Conservation (phyloP, 495 filamentous ascomycete species). For the Beverwykella pulmonaria region DNA sequence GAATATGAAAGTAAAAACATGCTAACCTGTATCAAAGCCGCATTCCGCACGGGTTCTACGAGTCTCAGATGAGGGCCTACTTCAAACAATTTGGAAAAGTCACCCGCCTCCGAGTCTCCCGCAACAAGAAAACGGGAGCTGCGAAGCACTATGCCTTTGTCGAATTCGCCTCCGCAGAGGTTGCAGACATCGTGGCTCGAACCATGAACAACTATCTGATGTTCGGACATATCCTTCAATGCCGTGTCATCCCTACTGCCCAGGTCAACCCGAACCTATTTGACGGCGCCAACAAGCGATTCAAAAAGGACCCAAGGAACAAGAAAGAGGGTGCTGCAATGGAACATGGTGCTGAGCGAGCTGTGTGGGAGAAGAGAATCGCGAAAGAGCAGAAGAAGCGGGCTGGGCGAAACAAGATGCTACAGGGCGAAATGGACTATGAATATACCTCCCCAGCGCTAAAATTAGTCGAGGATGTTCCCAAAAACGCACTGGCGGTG, state of each 20-base stretch:
- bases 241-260: constrained; percentile 71
- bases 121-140: constrained; percentile 83
- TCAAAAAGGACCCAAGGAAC: constrained; percentile 84
- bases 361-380: constrained; percentile 74
- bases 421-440: constrained; percentile 76
- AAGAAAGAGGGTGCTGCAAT: constrained; percentile 75
- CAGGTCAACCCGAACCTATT: constrained; percentile 80
- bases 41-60: constrained; percentile 94
- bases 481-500: constrained; percentile 32
- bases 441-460: constrained; percentile 75
- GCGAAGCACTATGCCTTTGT: constrained; percentile 93
- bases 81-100: constrained; percentile 95
- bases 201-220: constrained; percentile 99
- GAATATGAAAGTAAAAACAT: constrained; percentile 6
- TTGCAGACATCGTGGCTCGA: constrained; percentile 83
- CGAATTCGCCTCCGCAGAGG: constrained; percentile 76
- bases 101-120: constrained; percentile 77
- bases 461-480: constrained; percentile 60
- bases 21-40: constrained; percentile 54
- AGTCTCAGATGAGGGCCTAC: constrained; percentile 90
- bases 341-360: constrained; percentile 67
- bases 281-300: constrained; percentile 83
- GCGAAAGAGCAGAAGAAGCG: constrained; percentile 70
- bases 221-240: constrained; percentile 88
- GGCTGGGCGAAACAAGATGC: constrained; percentile 65